Base-by-base conservation (phyloP, 148 eudicot genomes). In the Amaranthus palmeri region DNA sequence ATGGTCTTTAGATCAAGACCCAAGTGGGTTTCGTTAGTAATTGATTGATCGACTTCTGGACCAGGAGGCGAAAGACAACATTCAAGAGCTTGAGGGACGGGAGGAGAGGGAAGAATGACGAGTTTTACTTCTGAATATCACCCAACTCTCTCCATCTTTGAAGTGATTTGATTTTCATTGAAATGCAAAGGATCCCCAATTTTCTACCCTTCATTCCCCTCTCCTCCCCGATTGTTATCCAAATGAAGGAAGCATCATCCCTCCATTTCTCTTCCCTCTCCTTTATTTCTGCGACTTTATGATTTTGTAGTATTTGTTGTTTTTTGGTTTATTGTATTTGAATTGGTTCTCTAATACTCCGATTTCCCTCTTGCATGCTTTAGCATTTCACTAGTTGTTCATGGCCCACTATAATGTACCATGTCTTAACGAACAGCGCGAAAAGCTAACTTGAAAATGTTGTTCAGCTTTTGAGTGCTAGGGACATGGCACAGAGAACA, bases 401-500 rank as follows among this genome's bases (percentile, higher is more conserved):
- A 8, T 56, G 3, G 8, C 46, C 6, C 25, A 63, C 54, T 40
- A 17, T 47, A 3, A 10, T 5, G 41, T 14, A 53, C 66, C 11
- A 63, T 43, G 44, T 64, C 3, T 18, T 10, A 45, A 43, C 42
- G 8, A 40, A 44, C 8, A 12, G 14, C 53, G 54, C 17, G 47
- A 25, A 12, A 14, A 52, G 61, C 69, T 74, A 55, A 67, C 73
- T 40, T 66, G 69, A 68, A 25, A 25, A 17, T 61, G 47, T 58
- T 57, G 4, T 82, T 59, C 92, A 95, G 98, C 79, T 95, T 73
- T 71, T 88, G 76, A 91, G 90, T 81, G 97, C 97, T 51, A 92
- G 97, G 77, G 97, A 95, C 79, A 89, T 91, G 96, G 90, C 98
- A 67, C 86, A 95, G 78, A 88, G 84, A 77, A 95, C 88, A 10